Percentiles rank a stretch among this genome's conserved stretches.
phyloP scores from a whole-genome alignment of 176 grass and related monocot genomes.

The Musa schizocarpa region DNA sequence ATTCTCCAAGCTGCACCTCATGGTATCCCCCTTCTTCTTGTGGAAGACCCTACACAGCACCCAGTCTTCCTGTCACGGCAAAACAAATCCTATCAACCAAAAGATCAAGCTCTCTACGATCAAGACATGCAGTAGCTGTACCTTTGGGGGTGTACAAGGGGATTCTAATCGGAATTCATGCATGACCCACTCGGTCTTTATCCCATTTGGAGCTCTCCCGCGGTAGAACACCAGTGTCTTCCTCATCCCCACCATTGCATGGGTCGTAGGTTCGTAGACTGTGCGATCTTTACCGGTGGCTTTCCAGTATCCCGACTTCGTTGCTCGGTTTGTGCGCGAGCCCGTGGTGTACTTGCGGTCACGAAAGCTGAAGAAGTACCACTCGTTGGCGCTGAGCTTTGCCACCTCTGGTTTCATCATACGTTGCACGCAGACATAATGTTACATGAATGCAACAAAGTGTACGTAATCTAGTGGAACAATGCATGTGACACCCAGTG shows the following conservation, averaged over 20 bases:
- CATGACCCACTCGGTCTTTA: slow-evolving; percentile 73
- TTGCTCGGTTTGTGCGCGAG: slow-evolving; percentile 64
- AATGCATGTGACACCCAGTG: not conserved
- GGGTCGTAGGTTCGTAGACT: slow-evolving; percentile 27
- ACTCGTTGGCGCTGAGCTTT: slow-evolving; percentile 68
- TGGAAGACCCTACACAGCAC: slow-evolving; percentile 58
- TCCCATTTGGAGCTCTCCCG: slow-evolving; percentile 65
- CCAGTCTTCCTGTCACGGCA: slow-evolving; percentile 49
- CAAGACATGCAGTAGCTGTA: not conserved
- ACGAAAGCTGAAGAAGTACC: slow-evolving; percentile 84
- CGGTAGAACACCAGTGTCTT: slow-evolving; percentile 85
- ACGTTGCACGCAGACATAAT: too few relatives aligned
- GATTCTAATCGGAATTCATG: slow-evolving; percentile 71
- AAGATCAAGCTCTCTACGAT: not conserved
- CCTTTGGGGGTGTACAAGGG: slow-evolving; percentile 47
- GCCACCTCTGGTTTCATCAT: slow-evolving; percentile 39
- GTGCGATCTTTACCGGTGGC: slow-evolving; percentile 70
- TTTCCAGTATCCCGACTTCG: slow-evolving; percentile 74
- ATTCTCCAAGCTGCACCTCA: slow-evolving; percentile 7
- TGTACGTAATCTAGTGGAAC: too few relatives aligned
- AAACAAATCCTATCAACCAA: not conserved
- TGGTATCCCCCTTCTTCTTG: slow-evolving; percentile 27
- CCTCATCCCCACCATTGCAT: slow-evolving; percentile 52
- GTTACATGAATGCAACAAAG: not conserved
- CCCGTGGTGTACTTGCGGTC: slow-evolving; percentile 82